These are phyloP conservation scores for Cyclocybe cylindracea DNA, from an alignment of 768 basidiomycete genomes.

Conservation along the genomic window DNA sequence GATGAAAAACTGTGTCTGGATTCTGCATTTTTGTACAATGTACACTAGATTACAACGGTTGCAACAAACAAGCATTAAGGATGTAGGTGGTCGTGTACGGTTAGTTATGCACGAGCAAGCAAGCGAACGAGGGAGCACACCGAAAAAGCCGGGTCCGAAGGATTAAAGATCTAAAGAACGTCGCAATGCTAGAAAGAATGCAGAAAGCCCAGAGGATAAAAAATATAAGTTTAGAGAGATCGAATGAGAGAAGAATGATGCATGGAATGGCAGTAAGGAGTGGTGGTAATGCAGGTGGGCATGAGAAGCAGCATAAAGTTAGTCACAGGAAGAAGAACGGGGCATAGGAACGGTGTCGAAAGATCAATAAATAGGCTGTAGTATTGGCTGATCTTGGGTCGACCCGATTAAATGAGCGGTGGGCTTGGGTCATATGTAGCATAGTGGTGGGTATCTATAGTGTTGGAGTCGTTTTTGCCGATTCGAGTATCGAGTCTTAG, in stretches of 20 bases:
- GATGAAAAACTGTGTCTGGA: too few relatives aligned
- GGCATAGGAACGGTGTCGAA: background rate
- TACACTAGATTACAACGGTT: constrained; percentile 32
- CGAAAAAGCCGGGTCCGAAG: too few relatives aligned
- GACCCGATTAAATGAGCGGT: constrained; percentile 3
- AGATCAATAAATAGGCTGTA: constrained; percentile 1
- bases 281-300: constrained; percentile 25
- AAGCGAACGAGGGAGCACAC: background rate
- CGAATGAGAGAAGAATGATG: constrained; percentile 6
- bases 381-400: background rate
- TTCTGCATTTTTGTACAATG: constrained; percentile 22
- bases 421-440: constrained; percentile 2
- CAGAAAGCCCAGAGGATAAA: background rate
- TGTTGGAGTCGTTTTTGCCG: background rate
- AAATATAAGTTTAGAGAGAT: constrained; percentile 4
- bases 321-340: constrained; percentile 4
- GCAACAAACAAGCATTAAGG: constrained; percentile 19
- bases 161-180: too few relatives aligned
- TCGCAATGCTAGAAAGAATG: too few relatives aligned
- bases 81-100: background rate
- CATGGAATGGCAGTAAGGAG: background rate
- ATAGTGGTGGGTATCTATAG: background rate
- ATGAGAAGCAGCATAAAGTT: constrained; percentile 15
- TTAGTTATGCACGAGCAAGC: background rate
- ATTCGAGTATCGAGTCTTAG: background rate